A percentile compares a stretch with the other conserved stretches of the same genome.
Conservation (phyloP, 2,329 filamentous ascomycete species). For the Fusarium pininemorale region DNA sequence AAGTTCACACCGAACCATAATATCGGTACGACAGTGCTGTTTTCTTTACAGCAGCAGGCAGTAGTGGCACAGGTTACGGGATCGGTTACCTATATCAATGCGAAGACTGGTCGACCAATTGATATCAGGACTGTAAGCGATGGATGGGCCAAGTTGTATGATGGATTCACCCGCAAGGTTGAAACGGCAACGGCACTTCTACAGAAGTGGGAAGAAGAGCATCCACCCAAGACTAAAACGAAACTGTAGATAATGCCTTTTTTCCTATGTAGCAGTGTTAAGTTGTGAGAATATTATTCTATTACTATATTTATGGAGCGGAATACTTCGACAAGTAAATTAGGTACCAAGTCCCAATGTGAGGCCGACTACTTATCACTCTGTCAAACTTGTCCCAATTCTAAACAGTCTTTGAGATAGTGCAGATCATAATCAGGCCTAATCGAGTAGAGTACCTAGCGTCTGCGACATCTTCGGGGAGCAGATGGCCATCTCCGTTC, state of each 20-base stretch:
- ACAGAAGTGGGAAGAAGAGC: neutral
- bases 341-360: neutral
- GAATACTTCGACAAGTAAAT: accelerated
- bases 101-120: neutral
- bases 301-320: neutral
- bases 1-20: neutral
- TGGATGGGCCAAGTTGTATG: neutral
- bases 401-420: neutral
- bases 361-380: neutral
- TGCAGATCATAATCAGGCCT: neutral
- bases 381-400: accelerated
- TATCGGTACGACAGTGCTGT: neutral
- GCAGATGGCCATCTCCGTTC: neutral
- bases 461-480: neutral
- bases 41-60: neutral
- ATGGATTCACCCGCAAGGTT: neutral
- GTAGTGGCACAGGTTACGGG: neutral
- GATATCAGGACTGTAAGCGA: neutral
- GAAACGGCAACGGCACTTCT: neutral
- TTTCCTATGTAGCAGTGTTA: accelerated
- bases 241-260: neutral
- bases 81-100: neutral
- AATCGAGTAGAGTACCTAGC: neutral
- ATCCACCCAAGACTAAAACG: neutral
- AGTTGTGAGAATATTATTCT: neutral